phyloP scores from a whole-genome alignment of 2,329 filamentous ascomycete genomes.

The Xylariaceae sp. region DNA sequence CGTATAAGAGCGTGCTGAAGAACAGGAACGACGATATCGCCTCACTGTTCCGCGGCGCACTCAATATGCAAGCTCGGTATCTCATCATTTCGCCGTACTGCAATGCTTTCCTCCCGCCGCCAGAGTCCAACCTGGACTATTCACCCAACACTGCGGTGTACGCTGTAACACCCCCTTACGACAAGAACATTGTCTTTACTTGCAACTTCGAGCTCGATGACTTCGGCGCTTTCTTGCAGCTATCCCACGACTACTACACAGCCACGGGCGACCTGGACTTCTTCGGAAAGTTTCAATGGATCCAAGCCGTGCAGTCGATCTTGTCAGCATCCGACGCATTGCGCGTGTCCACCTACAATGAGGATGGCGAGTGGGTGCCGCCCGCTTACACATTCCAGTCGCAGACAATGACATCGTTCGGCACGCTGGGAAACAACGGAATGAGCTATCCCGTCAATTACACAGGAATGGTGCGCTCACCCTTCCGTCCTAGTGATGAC shows the following conservation, averaged over 20 bases:
- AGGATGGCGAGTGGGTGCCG: slow-evolving; percentile 28
- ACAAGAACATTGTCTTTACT: slow-evolving; percentile 72
- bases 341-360: slow-evolving; percentile 56
- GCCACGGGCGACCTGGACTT: slow-evolving; percentile 67
- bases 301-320: slow-evolving; percentile 63
- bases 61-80: slow-evolving; percentile 67
- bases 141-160: slow-evolving; percentile 55
- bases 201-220: slow-evolving; percentile 97
- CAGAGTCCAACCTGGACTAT: slow-evolving; percentile 62
- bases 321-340: slow-evolving; percentile 65
- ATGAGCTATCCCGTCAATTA: slow-evolving; percentile 74
- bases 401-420: slow-evolving; percentile 65
- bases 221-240: slow-evolving; percentile 76
- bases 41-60: slow-evolving; percentile 62
- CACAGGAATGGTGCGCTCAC: slow-evolving; percentile 77
- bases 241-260: slow-evolving; percentile 74
- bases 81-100: slow-evolving; percentile 70
- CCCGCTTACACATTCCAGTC: slow-evolving; percentile 69
- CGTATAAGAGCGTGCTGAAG: slow-evolving; percentile 58
- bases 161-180: slow-evolving; percentile 57
- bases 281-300: slow-evolving; percentile 70
- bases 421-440: slow-evolving; percentile 73
- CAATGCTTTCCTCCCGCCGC: slow-evolving; percentile 84
- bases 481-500: slow-evolving; percentile 88
- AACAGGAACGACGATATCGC: slow-evolving; percentile 56